These are phyloP conservation scores for Heracleum sosnowskyi DNA, from an alignment of 129 eudicot genomes.

Conservation along the genomic window DNA sequence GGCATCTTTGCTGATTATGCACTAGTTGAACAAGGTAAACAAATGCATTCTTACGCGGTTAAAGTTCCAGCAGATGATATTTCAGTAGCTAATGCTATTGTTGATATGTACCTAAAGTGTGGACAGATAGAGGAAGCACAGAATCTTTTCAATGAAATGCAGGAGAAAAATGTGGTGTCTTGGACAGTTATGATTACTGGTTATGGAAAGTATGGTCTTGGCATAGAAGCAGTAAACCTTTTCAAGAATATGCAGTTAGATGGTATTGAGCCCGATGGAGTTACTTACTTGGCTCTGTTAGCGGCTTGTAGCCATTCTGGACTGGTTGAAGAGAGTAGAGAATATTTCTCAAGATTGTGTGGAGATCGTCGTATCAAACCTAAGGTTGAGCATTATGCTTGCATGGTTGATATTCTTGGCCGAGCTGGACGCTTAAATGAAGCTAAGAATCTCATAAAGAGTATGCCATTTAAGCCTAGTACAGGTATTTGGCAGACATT, in stretches of 20 bases:
- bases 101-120: conserved; percentile 78
- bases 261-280: conserved; percentile 43
- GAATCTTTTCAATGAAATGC: conserved; percentile 43
- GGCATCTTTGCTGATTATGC: conserved; percentile 84
- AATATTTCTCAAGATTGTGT: conserved; percentile 50
- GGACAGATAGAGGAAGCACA: conserved; percentile 64
- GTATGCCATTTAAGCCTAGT: conserved; percentile 52
- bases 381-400: conserved; percentile 63
- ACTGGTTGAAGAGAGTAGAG: conserved; percentile 41
- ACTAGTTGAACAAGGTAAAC: conserved; percentile 67
- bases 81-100: conserved; percentile 52
- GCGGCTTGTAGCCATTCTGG: conserved; percentile 89
- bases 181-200: conserved; percentile 74
- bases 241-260: conserved; percentile 45
- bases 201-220: conserved; percentile 71
- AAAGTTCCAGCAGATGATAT: conserved; percentile 49
- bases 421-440: conserved; percentile 64
- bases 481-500: conserved; percentile 72
- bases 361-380: conserved; percentile 31
- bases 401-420: conserved; percentile 84
- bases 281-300: conserved; percentile 69
- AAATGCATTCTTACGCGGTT: conserved; percentile 49
- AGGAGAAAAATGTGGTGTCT: conserved; percentile 39
- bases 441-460: conserved; percentile 54
- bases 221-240: conserved; percentile 37